Base-by-base conservation (phyloP, 768 basidiomycete species). In the Porpolomopsis calyptriformis region DNA sequence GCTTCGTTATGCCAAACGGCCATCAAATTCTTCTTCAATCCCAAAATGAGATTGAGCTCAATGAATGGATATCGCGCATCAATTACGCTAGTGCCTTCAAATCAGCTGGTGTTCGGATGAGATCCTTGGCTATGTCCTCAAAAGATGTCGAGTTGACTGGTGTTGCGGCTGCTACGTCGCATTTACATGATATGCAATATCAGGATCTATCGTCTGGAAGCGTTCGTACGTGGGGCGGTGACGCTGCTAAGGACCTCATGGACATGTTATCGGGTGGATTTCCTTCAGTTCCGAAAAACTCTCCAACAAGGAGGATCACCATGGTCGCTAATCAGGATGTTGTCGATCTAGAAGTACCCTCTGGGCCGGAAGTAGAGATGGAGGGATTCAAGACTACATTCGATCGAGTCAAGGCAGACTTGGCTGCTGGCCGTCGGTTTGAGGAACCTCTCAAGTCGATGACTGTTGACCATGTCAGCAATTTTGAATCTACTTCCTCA, bases 61-160 rank as follows among this genome's bases (percentile, higher is more conserved):
- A 92, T 54, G 77, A 82, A 51, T 99, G 96, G 96, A 80, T 98
- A 51, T 74, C 83, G 11, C 71, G 74, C 25, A 90, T 98, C 57
- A 99, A 99, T 64, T 98, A 96, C 58, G 91, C 91, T 2, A 84
- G 89, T 48, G 72, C 88, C 4, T 98, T 96, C 76, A 91, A 84
- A 64, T 80, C 88, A 1, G 73, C 80, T 12, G 84, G 84, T 8
- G 70, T 97, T 29, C 73, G 78, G 37, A 90, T 96, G 77, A 78
- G 92, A 18, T 72, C 85, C 0, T 64, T 74, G 10, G 77, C 74
- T 14, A 78, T 90, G 72, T 76, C 81, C 16, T 69, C 72, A 39
- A 73, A 71, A 54, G 85, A 82, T 53, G 76, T 86, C 24, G 76
- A 84, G 50, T 71, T 87, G 33, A 85, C 87, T 2, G 89, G 88